Evolutionary conservation across 1,284 basidiomycete species (phyloP).

Genomic region (Melampsora allii-populina): DNA sequence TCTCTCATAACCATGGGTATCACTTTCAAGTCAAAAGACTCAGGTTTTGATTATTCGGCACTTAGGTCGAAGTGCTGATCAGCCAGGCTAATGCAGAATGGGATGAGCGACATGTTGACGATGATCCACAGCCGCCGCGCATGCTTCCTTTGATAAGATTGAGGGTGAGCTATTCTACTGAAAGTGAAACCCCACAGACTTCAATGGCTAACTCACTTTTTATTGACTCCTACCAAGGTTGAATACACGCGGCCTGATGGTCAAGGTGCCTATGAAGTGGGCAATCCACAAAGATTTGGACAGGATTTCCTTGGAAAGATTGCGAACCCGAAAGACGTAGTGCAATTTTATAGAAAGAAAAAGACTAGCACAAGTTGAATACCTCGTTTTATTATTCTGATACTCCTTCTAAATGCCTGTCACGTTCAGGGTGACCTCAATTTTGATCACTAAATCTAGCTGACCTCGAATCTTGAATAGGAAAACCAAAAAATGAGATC

Average conservation of each 20-base stretch:
- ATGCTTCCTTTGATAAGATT: slow-evolving; percentile 89
- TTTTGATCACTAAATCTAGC: too few relatives aligned
- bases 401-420: slow-evolving; percentile 47
- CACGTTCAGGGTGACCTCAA: slow-evolving; percentile 38
- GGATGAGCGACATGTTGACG: slow-evolving; percentile 67
- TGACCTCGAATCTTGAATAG: slow-evolving; percentile 14
- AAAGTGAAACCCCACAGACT: not conserved
- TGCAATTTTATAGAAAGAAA: slow-evolving; percentile 83
- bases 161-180: slow-evolving; percentile 58
- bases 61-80: slow-evolving; percentile 74
- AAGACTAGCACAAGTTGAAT: slow-evolving; percentile 56
- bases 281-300: slow-evolving; percentile 93
- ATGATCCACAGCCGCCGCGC: slow-evolving; percentile 56
- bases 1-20: too few relatives aligned
- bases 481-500: slow-evolving; percentile 49
- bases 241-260: slow-evolving; percentile 62
- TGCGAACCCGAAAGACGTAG: slow-evolving; percentile 89
- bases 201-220: not conserved
- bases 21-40: too few relatives aligned
- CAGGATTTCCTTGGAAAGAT: slow-evolving; percentile 88
- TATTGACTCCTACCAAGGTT: slow-evolving; percentile 58
- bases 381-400: slow-evolving; percentile 45
- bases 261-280: slow-evolving; percentile 75
- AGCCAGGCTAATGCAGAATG: slow-evolving; percentile 70
- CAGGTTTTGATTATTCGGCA: not conserved